Evolutionary conservation across 148 eudicot species (phyloP).

Genomic region (Simmondsia chinensis): DNA sequence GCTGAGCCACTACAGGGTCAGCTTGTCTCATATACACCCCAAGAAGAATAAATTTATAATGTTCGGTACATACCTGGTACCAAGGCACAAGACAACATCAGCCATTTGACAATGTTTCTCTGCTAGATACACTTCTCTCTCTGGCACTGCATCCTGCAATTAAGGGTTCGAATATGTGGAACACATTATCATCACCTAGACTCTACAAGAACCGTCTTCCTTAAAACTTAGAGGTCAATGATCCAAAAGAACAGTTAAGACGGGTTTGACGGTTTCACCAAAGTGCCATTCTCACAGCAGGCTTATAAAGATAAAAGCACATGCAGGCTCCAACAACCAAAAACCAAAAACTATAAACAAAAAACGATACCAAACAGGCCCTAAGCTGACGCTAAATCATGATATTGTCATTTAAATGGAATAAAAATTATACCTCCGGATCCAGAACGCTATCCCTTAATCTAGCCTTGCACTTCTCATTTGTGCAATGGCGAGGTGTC

Average conservation of each 20-base stretch:
- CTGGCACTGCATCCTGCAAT: conserved; percentile 62
- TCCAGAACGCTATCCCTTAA: conserved; percentile 72
- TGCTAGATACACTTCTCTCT: conserved; percentile 63
- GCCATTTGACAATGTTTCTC: conserved; percentile 67
- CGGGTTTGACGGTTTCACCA: neutral
- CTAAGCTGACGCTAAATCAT: neutral
- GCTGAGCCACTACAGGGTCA: no score
- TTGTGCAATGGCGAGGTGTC: conserved; percentile 54
- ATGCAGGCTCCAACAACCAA: neutral
- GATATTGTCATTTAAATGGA: neutral
- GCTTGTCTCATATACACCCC: no score
- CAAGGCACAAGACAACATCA: conserved; percentile 69
- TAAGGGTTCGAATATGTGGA: neutral
- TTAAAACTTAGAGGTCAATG: neutral
- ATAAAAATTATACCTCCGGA: conserved; percentile 52
- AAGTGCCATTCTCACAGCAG: neutral
- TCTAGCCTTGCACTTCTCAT: conserved; percentile 39
- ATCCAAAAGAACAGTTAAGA: neutral
- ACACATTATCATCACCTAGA: neutral
- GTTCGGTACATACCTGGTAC: conserved; percentile 46
- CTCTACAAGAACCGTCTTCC: neutral
- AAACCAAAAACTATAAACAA: neutral
- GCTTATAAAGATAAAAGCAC: neutral
- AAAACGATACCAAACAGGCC: neutral
- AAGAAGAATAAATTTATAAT: no score